These are phyloP conservation scores for Dipodascus albidus DNA, from an alignment of 805 yeast species.

Conservation along the genomic window DNA sequence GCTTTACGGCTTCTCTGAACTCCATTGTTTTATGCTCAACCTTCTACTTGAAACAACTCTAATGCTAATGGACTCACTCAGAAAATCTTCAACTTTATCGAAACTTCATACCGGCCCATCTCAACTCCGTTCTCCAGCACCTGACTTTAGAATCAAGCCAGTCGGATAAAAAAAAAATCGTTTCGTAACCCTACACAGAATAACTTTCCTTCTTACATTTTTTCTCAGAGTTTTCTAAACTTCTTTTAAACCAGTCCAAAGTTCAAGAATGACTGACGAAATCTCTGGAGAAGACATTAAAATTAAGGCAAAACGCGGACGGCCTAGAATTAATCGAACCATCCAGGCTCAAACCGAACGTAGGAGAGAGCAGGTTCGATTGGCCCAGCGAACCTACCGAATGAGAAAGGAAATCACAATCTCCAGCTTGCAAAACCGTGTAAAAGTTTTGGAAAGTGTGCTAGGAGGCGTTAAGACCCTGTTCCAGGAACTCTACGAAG, in stretches of 20 bases:
- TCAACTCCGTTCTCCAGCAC: too few relatives aligned
- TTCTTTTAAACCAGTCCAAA: background rate
- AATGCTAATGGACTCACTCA: too few relatives aligned
- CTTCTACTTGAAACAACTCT: too few relatives aligned
- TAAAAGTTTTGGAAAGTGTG: slow-evolving; percentile 8
- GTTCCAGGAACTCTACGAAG: slow-evolving; percentile 10
- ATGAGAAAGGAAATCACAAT: slow-evolving; percentile 11
- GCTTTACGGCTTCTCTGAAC: too few relatives aligned
- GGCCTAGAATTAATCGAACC: slow-evolving; percentile 10
- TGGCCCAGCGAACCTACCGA: slow-evolving; percentile 13
- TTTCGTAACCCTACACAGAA: too few relatives aligned
- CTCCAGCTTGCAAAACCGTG: slow-evolving; percentile 6
- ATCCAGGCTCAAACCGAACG: slow-evolving; percentile 10
- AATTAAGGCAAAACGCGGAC: slow-evolving; percentile 10
- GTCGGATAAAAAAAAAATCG: too few relatives aligned
- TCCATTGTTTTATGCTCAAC: too few relatives aligned
- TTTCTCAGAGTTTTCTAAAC: too few relatives aligned
- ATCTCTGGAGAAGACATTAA: slow-evolving; percentile 1
- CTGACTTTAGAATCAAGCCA: too few relatives aligned
- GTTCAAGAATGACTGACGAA: background rate
- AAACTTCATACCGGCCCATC: too few relatives aligned
- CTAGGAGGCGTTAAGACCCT: slow-evolving; percentile 9
- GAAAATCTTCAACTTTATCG: too few relatives aligned
- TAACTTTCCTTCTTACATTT: too few relatives aligned
- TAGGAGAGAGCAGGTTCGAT: slow-evolving; percentile 12